Conservation (phyloP, 2,329 filamentous ascomycete species). For the Coniella vitis region DNA sequence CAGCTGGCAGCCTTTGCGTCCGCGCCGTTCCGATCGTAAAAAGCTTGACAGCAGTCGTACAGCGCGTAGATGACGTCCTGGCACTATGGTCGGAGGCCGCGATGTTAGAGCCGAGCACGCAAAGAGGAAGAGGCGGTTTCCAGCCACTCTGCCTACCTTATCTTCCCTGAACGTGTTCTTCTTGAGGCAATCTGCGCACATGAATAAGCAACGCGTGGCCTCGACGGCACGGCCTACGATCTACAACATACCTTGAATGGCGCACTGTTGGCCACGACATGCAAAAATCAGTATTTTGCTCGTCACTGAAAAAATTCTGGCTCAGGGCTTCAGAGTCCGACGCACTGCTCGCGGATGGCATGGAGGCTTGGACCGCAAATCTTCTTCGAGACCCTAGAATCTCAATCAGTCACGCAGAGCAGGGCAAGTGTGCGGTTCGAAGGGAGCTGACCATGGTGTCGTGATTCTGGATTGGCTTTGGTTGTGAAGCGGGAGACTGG, state of each 20-base stretch:
- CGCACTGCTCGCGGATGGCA: slow-evolving; percentile 80
- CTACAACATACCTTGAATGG: slow-evolving; percentile 66
- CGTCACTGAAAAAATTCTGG: not conserved
- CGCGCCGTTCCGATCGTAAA: slow-evolving; percentile 76
- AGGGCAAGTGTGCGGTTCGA: not conserved
- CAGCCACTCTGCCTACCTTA: slow-evolving; percentile 27
- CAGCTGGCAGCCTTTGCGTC: slow-evolving; percentile 73
- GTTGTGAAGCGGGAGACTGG: not conserved
- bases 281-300: not conserved
- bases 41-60: slow-evolving; percentile 87
- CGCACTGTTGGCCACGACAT: slow-evolving; percentile 51
- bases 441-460: slow-evolving; percentile 11
- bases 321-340: slow-evolving; percentile 18
- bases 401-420: not conserved
- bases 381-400: slow-evolving; percentile 51
- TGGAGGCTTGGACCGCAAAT: slow-evolving; percentile 67
- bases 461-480: not conserved
- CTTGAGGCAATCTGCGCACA: slow-evolving; percentile 64
- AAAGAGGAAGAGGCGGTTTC: too few species aligned
- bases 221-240: too few species aligned
- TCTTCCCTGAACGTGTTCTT: slow-evolving; percentile 81
- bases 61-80: slow-evolving; percentile 70
- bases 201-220: not conserved
- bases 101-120: not conserved
- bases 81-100: slow-evolving; percentile 43